Base-by-base conservation (phyloP, 441 rosid genomes). In the Erysimum cheiri region DNA sequence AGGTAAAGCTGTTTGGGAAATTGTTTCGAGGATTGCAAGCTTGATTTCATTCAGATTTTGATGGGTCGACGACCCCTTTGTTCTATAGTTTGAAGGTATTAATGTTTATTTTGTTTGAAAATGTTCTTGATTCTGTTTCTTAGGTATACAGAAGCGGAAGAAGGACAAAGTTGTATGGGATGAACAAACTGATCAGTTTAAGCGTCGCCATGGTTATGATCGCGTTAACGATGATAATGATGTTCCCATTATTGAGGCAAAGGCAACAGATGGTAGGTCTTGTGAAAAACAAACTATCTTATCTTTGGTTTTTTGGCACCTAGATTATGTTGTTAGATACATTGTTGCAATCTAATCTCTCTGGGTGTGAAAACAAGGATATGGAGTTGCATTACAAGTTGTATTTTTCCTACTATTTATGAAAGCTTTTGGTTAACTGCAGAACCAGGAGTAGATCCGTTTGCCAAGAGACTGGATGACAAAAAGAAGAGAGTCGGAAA, bases 171-270 rank as follows among this genome's bases (percentile, higher is more conserved):
- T 84, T 66, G 75, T 85, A 0, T 95, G 88, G 84, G 98, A 95
- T 63, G 92, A 88, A 72, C 96, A 85, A 82, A 95, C 98, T 28
- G 79, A 81, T 55, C 57, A 85, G 12, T 95, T 97, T 87, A 95
- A 95, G 79, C 94, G 96, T 28, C 85, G 91, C 12, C 87, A 76
- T 83, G 98, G 99, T 54, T 92, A 86, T 56, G 97, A 94, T 76
- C 96, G 93, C 71, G 97, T 88, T 64, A 88, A 92, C 65, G 96
- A 95, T 69, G 98, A 95, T 82, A 73, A 80, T 43, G 98, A 95
- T 63, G 50, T 95, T 26, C 93, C 98, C 46, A 89, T 95, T 65
- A 84, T 92, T 41, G 99, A 90, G 67, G 97, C 96, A 78, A 95
- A 92, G 81, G 83, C 70, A 79, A 72, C 96, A 55, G 97, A 92